Conservation (phyloP, 805 yeast genomes). For the Metschnikowia henanensis region DNA sequence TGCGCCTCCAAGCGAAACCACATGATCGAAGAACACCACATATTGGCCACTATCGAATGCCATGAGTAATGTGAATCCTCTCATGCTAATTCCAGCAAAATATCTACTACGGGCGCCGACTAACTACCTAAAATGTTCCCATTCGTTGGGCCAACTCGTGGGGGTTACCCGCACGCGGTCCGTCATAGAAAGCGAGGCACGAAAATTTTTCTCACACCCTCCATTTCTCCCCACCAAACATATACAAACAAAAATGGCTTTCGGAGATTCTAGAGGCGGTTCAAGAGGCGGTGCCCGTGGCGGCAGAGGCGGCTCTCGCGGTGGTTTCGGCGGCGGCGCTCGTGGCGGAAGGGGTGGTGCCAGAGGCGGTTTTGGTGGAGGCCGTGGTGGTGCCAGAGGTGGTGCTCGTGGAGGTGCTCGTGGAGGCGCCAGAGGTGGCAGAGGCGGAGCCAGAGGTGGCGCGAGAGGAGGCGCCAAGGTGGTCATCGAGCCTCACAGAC, state of each 20-base stretch:
- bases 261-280: constrained; percentile 23
- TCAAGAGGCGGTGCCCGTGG: constrained; percentile 21
- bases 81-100: background rate
- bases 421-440: constrained; percentile 51
- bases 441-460: constrained; percentile 79
- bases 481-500: constrained; percentile 97
- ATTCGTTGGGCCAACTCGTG: constrained; percentile 2
- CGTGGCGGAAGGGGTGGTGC: constrained; percentile 54
- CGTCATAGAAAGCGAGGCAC: constrained; percentile 13
- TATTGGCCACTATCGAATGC: too few relatives aligned
- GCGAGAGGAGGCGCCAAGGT: constrained; percentile 94
- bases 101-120: background rate
- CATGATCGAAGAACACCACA: too few relatives aligned
- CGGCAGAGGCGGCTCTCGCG: constrained; percentile 21
- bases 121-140: constrained; percentile 3
- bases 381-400: constrained; percentile 41
- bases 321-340: constrained; percentile 28
- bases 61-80: too few relatives aligned
- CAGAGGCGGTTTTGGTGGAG: constrained; percentile 55
- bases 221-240: constrained; percentile 1
- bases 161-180: constrained; percentile 21
- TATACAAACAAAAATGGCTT: constrained; percentile 20
- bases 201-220: constrained; percentile 14
- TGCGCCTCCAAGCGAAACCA: too few relatives aligned
- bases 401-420: constrained; percentile 36